Conservation (phyloP, 2,329 filamentous ascomycete species). For the Botrytis sinoallii region DNA sequence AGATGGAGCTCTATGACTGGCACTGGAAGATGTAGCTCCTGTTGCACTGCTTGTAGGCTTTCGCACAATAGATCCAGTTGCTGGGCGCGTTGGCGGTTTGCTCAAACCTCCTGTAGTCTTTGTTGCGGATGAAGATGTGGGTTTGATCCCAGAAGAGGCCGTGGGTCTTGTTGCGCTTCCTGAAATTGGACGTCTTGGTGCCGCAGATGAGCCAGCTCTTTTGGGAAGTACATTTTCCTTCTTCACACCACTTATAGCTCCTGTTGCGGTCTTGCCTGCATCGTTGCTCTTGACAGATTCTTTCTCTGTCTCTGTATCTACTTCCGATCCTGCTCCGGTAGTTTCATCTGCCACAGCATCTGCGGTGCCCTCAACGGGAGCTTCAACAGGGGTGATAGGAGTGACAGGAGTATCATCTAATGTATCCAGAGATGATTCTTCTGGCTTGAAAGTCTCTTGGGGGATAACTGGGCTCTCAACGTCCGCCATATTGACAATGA, state of each 20-base stretch:
- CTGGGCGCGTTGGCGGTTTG: constrained; percentile 37
- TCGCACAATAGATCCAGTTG: constrained; percentile 30
- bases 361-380: constrained; percentile 5
- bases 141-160: constrained; percentile 30
- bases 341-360: constrained; percentile 28
- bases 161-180: constrained; percentile 22
- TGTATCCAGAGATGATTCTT: not conserved
- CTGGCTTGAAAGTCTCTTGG: not conserved
- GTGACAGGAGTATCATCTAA: constrained; percentile 5
- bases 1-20: constrained; percentile 35
- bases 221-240: constrained; percentile 37
- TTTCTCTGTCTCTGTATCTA: constrained; percentile 33
- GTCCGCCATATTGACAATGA: constrained; percentile 19
- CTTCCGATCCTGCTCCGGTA: constrained; percentile 31
- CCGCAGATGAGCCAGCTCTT: constrained; percentile 25
- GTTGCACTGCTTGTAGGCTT: constrained; percentile 36
- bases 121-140: constrained; percentile 31
- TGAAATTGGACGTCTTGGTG: constrained; percentile 30
- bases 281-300: constrained; percentile 33
- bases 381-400: constrained; percentile 7
- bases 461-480: constrained; percentile 3
- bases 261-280: constrained; percentile 30
- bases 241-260: constrained; percentile 32
- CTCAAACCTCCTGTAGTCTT: constrained; percentile 34
- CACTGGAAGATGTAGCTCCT: constrained; percentile 33